These are phyloP conservation scores for Brassica balearica DNA, from an alignment of 441 rosid species.

Conservation along the genomic window DNA sequence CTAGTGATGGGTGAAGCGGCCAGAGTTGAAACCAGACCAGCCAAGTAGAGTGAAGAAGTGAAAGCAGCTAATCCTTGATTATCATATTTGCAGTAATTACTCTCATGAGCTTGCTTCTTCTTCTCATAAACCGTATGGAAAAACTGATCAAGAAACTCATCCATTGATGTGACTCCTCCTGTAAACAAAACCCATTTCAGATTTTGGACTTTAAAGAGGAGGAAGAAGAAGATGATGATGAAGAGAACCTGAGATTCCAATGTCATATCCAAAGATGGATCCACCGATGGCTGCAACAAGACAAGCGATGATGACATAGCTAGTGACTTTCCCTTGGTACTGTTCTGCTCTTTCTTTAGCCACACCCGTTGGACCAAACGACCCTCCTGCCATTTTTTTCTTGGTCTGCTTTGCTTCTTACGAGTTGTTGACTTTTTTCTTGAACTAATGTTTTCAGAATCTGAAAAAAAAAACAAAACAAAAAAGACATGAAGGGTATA, in stretches of 20 bases:
- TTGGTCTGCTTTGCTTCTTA: background rate
- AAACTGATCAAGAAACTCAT: slow-evolving; percentile 77
- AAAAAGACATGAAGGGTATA: background rate
- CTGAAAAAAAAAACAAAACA: slow-evolving; percentile 25
- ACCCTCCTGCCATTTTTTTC: slow-evolving; percentile 77
- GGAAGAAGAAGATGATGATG: background rate
- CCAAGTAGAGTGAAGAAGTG: slow-evolving; percentile 90
- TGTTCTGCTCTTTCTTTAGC: slow-evolving; percentile 82
- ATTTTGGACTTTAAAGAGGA: background rate
- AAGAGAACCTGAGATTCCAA: slow-evolving; percentile 82
- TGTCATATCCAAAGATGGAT: slow-evolving; percentile 87
- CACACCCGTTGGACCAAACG: slow-evolving; percentile 74
- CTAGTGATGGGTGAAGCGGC: slow-evolving; percentile 83
- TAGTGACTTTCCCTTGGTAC: slow-evolving; percentile 79
- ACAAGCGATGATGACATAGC: slow-evolving; percentile 70
- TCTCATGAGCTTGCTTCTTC: slow-evolving; percentile 79
- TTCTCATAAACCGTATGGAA: slow-evolving; percentile 66
- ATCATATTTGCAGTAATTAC: slow-evolving; percentile 90
- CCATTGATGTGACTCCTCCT: slow-evolving; percentile 95
- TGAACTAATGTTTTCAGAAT: background rate
- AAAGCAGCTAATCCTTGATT: slow-evolving; percentile 83
- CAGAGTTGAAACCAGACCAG: slow-evolving; percentile 82
- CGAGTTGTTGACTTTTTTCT: slow-evolving; percentile 4
- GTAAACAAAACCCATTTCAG: slow-evolving; percentile 34
- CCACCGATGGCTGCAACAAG: slow-evolving; percentile 85